phyloP scores from a whole-genome alignment of 371 early-diverging fungal species.

The Encephalitozoon hellem region DNA sequence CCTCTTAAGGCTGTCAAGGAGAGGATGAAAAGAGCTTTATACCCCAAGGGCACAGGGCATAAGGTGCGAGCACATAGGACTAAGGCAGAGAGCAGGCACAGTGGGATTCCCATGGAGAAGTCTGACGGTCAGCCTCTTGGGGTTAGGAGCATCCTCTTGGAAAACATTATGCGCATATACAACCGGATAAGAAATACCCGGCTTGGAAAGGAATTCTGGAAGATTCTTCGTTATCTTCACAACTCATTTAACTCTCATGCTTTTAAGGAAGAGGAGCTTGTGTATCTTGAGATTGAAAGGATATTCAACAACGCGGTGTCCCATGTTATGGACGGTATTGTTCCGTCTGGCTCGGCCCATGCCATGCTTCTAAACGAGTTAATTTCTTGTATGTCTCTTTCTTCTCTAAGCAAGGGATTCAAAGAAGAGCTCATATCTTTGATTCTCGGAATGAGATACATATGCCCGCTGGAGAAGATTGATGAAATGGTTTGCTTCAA shows the following conservation, averaged over 20 bases:
- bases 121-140: neutral
- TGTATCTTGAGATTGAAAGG: neutral
- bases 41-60: neutral
- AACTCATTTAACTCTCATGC: neutral
- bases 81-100: neutral
- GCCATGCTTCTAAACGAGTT: neutral
- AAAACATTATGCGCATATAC: neutral
- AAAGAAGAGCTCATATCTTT: constrained; percentile 3
- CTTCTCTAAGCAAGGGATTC: neutral
- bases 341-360: neutral
- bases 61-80: neutral
- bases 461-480: constrained; percentile 1
- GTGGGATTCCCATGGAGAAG: neutral
- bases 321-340: neutral
- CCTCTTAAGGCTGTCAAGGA: neutral
- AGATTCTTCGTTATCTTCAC: neutral
- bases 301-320: neutral
- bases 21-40: neutral
- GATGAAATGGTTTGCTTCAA: constrained; percentile 30
- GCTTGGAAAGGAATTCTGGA: neutral
- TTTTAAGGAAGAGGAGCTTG: neutral
- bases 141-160: neutral
- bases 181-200: neutral
- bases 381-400: neutral
- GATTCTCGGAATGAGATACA: constrained; percentile 7